phyloP scores from a whole-genome alignment of 208 protist species.

The Trichomonas tenax region DNA sequence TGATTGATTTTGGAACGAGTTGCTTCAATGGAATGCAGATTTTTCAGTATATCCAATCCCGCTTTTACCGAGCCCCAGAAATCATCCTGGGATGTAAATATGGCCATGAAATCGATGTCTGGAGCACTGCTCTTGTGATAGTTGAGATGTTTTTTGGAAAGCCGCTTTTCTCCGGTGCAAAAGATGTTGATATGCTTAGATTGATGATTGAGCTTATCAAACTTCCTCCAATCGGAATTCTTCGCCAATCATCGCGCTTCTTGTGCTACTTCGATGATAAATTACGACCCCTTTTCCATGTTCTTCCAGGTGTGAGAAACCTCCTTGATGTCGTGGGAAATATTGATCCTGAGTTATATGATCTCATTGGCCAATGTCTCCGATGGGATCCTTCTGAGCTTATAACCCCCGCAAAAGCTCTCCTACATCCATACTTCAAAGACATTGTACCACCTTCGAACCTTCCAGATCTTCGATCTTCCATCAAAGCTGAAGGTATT shows the following conservation, averaged over 20 bases:
- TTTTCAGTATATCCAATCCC: conserved; percentile 71
- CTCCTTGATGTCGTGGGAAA: too few relatives aligned
- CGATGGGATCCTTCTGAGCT: too few relatives aligned
- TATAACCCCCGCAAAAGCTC: too few relatives aligned
- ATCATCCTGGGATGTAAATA: conserved; percentile 47
- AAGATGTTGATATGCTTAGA: conserved; percentile 25
- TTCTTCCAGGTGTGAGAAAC: too few relatives aligned
- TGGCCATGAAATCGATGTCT: conserved; percentile 55
- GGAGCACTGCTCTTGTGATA: conserved; percentile 88
- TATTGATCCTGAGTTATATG: too few relatives aligned
- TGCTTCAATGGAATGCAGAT: conserved; percentile 55
- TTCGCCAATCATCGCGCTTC: background rate
- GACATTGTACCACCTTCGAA: too few relatives aligned
- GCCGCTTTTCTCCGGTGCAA: conserved; percentile 25
- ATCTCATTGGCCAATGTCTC: too few relatives aligned
- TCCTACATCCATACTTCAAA: too few relatives aligned
- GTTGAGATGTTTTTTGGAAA: conserved; percentile 84
- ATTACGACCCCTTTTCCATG: background rate
- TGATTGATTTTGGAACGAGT: conserved; percentile 48
- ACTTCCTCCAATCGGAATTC: background rate
- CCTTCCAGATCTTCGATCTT: too few relatives aligned
- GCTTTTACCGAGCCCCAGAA: conserved; percentile 73
- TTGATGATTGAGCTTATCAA: conserved; percentile 22
- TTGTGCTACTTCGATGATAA: background rate
- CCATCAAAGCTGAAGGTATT: too few relatives aligned